Conservation (phyloP, 352 stramenopile species). For the Pythium rishiriense region DNA sequence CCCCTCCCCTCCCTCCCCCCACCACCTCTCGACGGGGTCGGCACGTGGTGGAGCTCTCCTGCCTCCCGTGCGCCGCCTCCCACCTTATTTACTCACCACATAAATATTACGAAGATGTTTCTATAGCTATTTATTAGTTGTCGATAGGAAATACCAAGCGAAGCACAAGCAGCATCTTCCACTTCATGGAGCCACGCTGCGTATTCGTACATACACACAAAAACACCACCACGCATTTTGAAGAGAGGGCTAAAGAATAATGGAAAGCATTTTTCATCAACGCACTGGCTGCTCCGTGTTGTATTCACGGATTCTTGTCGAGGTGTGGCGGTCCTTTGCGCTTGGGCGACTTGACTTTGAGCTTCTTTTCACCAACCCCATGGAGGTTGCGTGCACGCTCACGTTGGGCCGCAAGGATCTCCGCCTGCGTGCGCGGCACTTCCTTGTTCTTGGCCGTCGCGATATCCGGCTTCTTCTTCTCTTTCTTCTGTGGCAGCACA, state of each 20-base stretch:
- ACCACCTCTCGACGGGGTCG: background rate
- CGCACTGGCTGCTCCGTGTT: no score
- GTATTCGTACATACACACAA: background rate
- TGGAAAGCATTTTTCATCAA: conserved; percentile 3
- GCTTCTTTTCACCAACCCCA: conserved; percentile 64
- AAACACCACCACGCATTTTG: conserved; percentile 2
- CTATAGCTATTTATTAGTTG: conserved; percentile 36
- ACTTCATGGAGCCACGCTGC: background rate
- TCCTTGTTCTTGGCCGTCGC: conserved; percentile 57
- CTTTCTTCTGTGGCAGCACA: conserved; percentile 61
- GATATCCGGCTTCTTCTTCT: conserved; percentile 81
- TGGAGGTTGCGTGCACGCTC: conserved; percentile 65
- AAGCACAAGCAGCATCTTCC: conserved; percentile 5
- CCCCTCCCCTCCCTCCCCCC: background rate
- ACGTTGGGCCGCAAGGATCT: conserved; percentile 78
- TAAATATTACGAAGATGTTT: conserved; percentile 77
- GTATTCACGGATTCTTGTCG: conserved; percentile 25
- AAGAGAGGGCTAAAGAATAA: background rate
- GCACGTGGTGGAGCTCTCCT: background rate
- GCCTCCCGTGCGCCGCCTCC: conserved; percentile 26
- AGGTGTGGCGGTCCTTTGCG: conserved; percentile 58
- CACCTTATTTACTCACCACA: conserved; percentile 83
- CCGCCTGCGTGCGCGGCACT: conserved; percentile 65
- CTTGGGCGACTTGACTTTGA: conserved; percentile 65
- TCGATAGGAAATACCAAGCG: conserved; percentile 24